Percentiles rank a stretch among this genome's conserved stretches.
Conservation (phyloP, 2,329 filamentous ascomycete genomes). For the Curvularia eragrostidis region DNA sequence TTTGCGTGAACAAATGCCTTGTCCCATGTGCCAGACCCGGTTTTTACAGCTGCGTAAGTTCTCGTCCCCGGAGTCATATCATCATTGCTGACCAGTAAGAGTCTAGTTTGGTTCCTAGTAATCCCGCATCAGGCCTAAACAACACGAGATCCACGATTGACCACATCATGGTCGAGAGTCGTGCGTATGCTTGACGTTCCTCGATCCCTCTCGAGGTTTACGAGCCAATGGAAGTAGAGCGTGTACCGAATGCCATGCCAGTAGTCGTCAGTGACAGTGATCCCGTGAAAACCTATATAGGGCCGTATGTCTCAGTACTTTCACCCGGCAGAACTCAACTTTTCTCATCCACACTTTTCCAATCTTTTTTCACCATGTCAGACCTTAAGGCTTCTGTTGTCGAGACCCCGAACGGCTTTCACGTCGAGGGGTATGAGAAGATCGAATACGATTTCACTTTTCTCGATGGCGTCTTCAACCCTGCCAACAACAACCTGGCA, state of each 20-base stretch:
- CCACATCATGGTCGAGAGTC: constrained; percentile 28
- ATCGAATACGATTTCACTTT: constrained; percentile 79
- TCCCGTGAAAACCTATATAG: constrained; percentile 29
- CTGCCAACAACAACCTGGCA: constrained; percentile 66
- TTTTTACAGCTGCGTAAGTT: constrained; percentile 20
- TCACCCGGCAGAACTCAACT: constrained; percentile 31
- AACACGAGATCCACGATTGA: constrained; percentile 32
- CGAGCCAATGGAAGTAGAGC: constrained; percentile 33
- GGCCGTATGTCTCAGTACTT: constrained; percentile 15
- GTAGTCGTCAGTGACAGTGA: constrained; percentile 22
- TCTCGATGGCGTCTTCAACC: constrained; percentile 71
- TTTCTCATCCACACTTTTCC: constrained; percentile 27
- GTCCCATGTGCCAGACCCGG: constrained; percentile 32
- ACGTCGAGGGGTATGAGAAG: constrained; percentile 76
- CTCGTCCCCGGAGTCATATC: constrained; percentile 37
- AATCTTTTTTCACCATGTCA: constrained; percentile 62
- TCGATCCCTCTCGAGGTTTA: constrained; percentile 22
- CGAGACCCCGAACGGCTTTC: constrained; percentile 70
- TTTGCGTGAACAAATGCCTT: constrained; percentile 26
- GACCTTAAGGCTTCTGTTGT: constrained; percentile 69
- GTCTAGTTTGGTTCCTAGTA: constrained; percentile 29
- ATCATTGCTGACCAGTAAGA: constrained; percentile 42
- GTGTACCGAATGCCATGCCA: constrained; percentile 24
- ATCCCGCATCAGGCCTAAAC: constrained; percentile 30
- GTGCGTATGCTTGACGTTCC: constrained; percentile 41